These are phyloP conservation scores for Neonectria punicea DNA, from an alignment of 2,329 filamentous ascomycete genomes.

Conservation along the genomic window DNA sequence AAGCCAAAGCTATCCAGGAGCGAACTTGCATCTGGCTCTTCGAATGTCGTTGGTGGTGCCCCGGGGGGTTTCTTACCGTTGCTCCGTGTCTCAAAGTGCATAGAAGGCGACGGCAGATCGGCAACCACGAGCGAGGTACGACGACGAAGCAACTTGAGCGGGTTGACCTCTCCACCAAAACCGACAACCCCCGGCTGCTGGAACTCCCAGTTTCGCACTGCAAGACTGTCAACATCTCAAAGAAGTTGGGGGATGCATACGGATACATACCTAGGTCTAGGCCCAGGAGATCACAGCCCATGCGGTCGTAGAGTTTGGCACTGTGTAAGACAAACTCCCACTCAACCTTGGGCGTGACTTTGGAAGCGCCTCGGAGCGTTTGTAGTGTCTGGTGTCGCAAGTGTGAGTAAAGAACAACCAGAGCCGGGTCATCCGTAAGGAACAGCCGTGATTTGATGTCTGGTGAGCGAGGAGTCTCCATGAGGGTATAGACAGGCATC, in stretches of 20 bases:
- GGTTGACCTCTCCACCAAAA: conserved; percentile 66
- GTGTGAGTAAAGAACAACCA: conserved; percentile 88
- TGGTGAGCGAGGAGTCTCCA: conserved; percentile 74
- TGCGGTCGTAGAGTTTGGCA: conserved; percentile 83
- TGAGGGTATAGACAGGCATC: conserved; percentile 81
- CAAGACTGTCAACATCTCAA: conserved; percentile 27
- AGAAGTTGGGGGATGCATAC: neutral
- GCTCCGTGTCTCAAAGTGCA: conserved; percentile 55
- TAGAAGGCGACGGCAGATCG: conserved; percentile 66
- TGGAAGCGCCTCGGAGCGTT: conserved; percentile 85
- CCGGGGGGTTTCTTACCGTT: conserved; percentile 56
- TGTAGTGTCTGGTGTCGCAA: conserved; percentile 84
- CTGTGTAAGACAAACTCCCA: conserved; percentile 92
- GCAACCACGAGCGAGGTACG: conserved; percentile 83
- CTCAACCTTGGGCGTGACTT: conserved; percentile 80
- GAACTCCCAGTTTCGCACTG: conserved; percentile 86
- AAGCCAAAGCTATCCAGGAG: conserved; percentile 95
- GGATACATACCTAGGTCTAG: conserved; percentile 76
- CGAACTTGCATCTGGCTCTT: conserved; percentile 91
- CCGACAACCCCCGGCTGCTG: conserved; percentile 57
- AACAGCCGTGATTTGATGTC: conserved; percentile 82
- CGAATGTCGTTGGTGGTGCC: conserved; percentile 79
- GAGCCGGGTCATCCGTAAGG: conserved; percentile 88
- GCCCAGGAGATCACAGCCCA: conserved; percentile 92
- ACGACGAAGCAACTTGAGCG: conserved; percentile 74